Evolutionary conservation across 306 rosid genomes (phyloP).

Genomic region (Coriaria nepalensis): DNA sequence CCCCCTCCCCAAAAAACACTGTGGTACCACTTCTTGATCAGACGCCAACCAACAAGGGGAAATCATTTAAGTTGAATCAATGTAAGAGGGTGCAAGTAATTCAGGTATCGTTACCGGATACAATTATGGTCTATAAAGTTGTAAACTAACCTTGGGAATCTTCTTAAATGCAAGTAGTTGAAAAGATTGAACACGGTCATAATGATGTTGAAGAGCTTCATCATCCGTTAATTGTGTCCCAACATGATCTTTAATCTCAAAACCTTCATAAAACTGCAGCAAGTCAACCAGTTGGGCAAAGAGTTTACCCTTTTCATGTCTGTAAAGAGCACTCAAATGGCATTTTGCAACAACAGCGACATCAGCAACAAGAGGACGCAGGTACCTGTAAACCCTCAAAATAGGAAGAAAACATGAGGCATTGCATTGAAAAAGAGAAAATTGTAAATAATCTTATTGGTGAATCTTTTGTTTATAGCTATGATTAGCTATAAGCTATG

Average conservation of each 20-base stretch:
- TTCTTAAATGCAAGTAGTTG: slow-evolving; percentile 82
- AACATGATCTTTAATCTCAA: slow-evolving; percentile 90
- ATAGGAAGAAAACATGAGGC: no score
- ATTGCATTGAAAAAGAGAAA: no score
- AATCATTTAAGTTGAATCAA: no score
- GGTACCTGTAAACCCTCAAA: slow-evolving; percentile 38
- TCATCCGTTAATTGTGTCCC: slow-evolving; percentile 88
- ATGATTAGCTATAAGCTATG: no score
- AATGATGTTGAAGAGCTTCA: slow-evolving; percentile 86
- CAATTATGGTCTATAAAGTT: slow-evolving; percentile 1
- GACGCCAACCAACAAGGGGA: no score
- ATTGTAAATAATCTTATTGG: no score
- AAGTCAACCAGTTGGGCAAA: slow-evolving; percentile 92
- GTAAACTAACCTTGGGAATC: slow-evolving; percentile 55
- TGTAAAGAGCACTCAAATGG: slow-evolving; percentile 86
- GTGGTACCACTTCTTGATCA: no score
- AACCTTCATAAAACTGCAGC: slow-evolving; percentile 84
- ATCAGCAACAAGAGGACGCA: slow-evolving; percentile 94
- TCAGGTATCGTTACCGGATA: no score
- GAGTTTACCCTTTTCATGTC: slow-evolving; percentile 84
- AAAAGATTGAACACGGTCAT: slow-evolving; percentile 68
- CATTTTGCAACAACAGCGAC: slow-evolving; percentile 97
- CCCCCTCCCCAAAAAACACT: no score
- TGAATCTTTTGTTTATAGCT: no score
- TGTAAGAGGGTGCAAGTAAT: no score